Conservation (phyloP, 495 filamentous ascomycete genomes). For the Aspergillus kassunensis region DNA sequence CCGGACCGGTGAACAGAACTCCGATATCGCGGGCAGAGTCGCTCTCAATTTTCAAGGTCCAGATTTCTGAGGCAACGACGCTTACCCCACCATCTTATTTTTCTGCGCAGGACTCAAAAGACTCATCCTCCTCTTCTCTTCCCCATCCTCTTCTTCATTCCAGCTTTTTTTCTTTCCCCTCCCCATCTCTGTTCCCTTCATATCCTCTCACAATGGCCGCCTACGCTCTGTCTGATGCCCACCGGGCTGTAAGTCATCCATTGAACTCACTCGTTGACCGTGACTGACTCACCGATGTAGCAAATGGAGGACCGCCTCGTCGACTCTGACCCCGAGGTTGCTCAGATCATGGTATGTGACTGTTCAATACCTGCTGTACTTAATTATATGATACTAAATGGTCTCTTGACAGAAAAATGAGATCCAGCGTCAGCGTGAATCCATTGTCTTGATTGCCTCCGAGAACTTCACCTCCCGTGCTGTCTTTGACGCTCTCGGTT, state of each 20-base stretch:
- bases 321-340: constrained; percentile 85
- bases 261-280: constrained; percentile 3
- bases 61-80: constrained; percentile 19
- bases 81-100: constrained; percentile 14
- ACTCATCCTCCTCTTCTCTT: constrained; percentile 6
- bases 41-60: neutral
- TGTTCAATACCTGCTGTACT: neutral
- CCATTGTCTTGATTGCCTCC: constrained; percentile 96
- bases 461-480: constrained; percentile 99
- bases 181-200: constrained; percentile 16
- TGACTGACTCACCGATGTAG: constrained; percentile 58
- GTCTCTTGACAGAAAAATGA: constrained; percentile 69
- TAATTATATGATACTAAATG: neutral
- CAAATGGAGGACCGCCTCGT: constrained; percentile 86
- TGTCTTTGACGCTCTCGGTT: constrained; percentile 92
- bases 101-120: neutral
- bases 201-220: constrained; percentile 45
- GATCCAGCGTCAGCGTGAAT: constrained; percentile 96
- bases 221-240: constrained; percentile 85
- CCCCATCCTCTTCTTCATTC: constrained; percentile 16
- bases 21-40: constrained; percentile 18
- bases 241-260: constrained; percentile 70
- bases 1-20: constrained; percentile 7
- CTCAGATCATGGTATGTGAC: constrained; percentile 80
- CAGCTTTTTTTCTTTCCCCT: constrained; percentile 11